Evolutionary conservation across 2,329 filamentous ascomycete species (phyloP).

Genomic region (Trichoderma koningii): DNA sequence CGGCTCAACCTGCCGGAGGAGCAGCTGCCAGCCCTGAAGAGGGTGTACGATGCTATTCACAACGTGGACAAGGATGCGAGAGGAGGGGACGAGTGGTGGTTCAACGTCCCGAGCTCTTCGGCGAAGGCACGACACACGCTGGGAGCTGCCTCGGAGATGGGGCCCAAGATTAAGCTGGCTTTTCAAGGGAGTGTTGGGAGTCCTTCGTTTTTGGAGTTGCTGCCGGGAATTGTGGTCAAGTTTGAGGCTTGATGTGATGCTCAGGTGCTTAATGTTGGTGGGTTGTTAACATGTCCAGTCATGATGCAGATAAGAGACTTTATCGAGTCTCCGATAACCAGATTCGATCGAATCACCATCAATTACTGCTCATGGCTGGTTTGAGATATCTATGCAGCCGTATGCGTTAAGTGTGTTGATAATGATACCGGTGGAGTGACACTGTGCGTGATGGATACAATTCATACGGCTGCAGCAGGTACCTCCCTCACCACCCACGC

Average conservation of each 20-base stretch:
- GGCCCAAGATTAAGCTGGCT: conserved; percentile 26
- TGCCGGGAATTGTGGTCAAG: conserved; percentile 30
- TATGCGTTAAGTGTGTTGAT: no score
- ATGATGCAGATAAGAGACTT: no score
- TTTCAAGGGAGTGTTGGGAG: conserved; percentile 26
- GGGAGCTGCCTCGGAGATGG: conserved; percentile 13
- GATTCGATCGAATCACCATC: no score
- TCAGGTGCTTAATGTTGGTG: no score
- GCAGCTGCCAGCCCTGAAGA: conserved; percentile 29
- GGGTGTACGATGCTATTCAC: conserved; percentile 38
- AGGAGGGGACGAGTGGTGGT: conserved; percentile 21
- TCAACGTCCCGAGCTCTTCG: conserved; percentile 27
- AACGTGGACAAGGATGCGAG: not conserved
- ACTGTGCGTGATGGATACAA: no score
- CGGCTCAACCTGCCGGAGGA: conserved; percentile 40
- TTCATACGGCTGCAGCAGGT: not conserved
- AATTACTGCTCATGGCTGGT: no score
- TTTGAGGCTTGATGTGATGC: conserved; percentile 24
- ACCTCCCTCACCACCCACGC: not conserved
- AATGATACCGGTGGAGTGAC: not conserved
- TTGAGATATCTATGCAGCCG: no score
- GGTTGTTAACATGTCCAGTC: no score
- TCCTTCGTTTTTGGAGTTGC: conserved; percentile 30
- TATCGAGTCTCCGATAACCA: no score
- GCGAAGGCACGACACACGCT: conserved; percentile 26